These are phyloP conservation scores for Coniochaeta hoffmannii DNA, from an alignment of 2,329 filamentous ascomycete genomes.

Conservation along the genomic window DNA sequence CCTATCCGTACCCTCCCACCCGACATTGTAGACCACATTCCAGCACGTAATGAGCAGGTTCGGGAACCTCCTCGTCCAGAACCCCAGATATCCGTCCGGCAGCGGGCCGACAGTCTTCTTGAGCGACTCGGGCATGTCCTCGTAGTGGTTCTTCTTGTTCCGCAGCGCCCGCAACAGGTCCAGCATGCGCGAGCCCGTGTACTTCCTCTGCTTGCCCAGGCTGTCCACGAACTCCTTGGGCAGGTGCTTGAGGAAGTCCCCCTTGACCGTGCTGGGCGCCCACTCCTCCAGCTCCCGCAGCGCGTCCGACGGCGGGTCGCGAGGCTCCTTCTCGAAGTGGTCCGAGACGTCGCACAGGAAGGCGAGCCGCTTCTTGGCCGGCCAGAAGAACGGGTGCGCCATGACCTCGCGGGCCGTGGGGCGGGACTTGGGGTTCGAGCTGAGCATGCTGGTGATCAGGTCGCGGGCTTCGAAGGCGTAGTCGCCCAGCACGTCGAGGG, in stretches of 20 bases:
- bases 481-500: conserved; percentile 69
- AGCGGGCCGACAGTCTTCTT: conserved; percentile 62
- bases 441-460: conserved; percentile 74
- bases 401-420: conserved; percentile 75
- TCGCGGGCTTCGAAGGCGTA: conserved; percentile 83
- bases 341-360: conserved; percentile 97
- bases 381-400: conserved; percentile 96
- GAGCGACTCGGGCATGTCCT: conserved; percentile 82
- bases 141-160: conserved; percentile 97
- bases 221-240: conserved; percentile 81
- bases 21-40: conserved; percentile 61
- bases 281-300: conserved; percentile 52
- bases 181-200: conserved; percentile 74
- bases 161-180: conserved; percentile 82
- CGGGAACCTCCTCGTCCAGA: conserved; percentile 78
- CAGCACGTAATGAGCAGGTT: conserved; percentile 72
- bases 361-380: conserved; percentile 74
- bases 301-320: conserved; percentile 68
- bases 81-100: conserved; percentile 73
- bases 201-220: conserved; percentile 90
- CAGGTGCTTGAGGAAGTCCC: conserved; percentile 71
- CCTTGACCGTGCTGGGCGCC: conserved; percentile 46
- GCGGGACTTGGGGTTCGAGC: conserved; percentile 43
- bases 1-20: conserved; percentile 54
- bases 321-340: conserved; percentile 87